phyloP scores from a whole-genome alignment of 345 rosid species.

The Lagerstroemia speciosa region DNA sequence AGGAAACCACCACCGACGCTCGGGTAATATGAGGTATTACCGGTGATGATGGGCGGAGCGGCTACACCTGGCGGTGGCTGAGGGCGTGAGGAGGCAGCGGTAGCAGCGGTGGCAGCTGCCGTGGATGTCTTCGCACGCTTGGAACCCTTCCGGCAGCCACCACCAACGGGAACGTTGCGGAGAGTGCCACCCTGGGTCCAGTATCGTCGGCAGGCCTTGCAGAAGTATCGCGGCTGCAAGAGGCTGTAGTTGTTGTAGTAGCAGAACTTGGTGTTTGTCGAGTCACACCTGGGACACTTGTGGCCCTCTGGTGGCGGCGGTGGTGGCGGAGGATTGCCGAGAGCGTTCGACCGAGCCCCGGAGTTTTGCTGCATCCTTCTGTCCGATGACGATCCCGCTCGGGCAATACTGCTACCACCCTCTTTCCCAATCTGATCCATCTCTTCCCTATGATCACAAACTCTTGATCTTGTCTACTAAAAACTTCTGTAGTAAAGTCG shows the following conservation, averaged over 20 bases:
- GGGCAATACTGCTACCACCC: background rate
- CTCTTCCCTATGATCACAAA: background rate
- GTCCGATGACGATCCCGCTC: background rate
- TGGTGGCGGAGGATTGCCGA: background rate
- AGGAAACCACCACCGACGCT: conserved; percentile 19
- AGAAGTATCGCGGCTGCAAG: conserved; percentile 15
- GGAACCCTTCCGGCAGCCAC: conserved; percentile 10
- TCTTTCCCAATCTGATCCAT: conserved; percentile 1
- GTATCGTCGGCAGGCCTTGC: conserved; percentile 16
- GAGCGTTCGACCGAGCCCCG: background rate
- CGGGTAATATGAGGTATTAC: background rate
- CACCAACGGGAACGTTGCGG: conserved; percentile 15
- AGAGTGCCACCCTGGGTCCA: conserved; percentile 18
- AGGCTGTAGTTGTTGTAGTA: conserved; percentile 19
- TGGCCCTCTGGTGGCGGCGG: conserved; percentile 7
- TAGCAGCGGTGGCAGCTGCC: conserved; percentile 2
- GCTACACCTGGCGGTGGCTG: background rate
- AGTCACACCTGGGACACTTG: conserved; percentile 15
- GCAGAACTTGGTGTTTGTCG: conserved; percentile 16
- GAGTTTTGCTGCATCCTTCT: conserved; percentile 1
- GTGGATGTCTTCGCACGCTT: conserved; percentile 14
- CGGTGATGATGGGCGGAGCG: background rate
- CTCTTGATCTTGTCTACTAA: background rate
- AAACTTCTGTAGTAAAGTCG: background rate
- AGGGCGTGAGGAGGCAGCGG: conserved; percentile 2